Evolutionary conservation across 2,329 filamentous ascomycete species (phyloP).

Genomic region (Epichloe glyceriae): DNA sequence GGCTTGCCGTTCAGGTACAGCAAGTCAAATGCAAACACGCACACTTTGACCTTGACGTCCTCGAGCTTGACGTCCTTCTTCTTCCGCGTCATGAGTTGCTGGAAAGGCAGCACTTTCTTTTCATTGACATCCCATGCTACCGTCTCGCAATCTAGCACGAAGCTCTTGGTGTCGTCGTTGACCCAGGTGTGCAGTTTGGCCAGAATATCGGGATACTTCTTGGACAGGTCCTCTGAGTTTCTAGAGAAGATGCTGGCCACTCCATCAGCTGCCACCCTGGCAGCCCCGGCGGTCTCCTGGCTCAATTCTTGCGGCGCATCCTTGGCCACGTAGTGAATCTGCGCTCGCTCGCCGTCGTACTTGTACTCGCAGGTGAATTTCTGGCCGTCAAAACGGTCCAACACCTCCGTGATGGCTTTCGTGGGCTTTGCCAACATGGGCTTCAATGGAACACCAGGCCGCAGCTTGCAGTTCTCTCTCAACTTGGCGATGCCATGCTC

Average conservation of each 20-base stretch:
- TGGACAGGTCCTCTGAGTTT: conserved; percentile 92
- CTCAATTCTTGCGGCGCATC: conserved; percentile 59
- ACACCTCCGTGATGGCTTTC: conserved; percentile 93
- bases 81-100: conserved; percentile 96
- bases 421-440: conserved; percentile 98
- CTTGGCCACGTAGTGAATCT: conserved; percentile 91
- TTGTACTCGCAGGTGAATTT: conserved; percentile 98
- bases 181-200: conserved; percentile 82
- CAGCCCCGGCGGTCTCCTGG: conserved; percentile 43
- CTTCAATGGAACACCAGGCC: conserved; percentile 87
- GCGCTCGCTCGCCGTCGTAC: conserved; percentile 95
- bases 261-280: conserved; percentile 56
- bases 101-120: conserved; percentile 94
- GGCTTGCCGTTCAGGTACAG: conserved; percentile 87
- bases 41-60: conserved; percentile 93
- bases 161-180: conserved; percentile 78
- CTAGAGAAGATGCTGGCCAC: conserved; percentile 90
- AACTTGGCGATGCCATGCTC: conserved; percentile 76
- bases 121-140: conserved; percentile 91
- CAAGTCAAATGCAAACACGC: conserved; percentile 91
- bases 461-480: conserved; percentile 74
- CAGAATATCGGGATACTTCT: conserved; percentile 95
- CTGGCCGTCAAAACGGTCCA: conserved; percentile 91
- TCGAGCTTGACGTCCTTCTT: conserved; percentile 93
- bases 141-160: conserved; percentile 96